These are phyloP conservation scores for Mercurialis annua DNA, from an alignment of 345 rosid species.

Conservation along the genomic window DNA sequence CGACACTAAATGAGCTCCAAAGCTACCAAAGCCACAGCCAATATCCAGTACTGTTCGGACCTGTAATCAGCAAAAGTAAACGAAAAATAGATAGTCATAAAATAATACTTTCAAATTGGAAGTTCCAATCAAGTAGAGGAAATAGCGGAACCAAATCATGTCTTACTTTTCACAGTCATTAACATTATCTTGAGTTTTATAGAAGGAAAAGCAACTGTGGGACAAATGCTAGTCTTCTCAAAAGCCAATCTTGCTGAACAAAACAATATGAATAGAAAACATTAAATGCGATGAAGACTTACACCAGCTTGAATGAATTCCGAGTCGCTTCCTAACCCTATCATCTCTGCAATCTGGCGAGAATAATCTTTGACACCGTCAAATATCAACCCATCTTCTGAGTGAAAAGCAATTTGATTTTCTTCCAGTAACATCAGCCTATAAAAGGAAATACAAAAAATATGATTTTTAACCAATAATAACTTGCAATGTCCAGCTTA, in stretches of 20 bases:
- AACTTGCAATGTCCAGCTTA: too few relatives aligned
- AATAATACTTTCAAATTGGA: too few relatives aligned
- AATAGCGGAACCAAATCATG: background rate
- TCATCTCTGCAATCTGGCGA: constrained; percentile 94
- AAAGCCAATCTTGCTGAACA: constrained; percentile 12
- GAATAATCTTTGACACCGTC: constrained; percentile 96
- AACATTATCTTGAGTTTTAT: background rate
- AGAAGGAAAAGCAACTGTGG: background rate
- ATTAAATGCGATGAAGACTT: constrained; percentile 36
- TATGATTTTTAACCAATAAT: background rate
- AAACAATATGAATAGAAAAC: constrained; percentile 16
- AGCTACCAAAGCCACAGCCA: constrained; percentile 98
- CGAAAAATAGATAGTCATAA: constrained; percentile 4
- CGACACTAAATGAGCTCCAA: constrained; percentile 90
- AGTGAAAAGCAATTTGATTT: constrained; percentile 95
- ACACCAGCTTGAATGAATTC: constrained; percentile 94
- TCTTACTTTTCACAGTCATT: background rate
- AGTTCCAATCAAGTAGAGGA: background rate
- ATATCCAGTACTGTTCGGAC: constrained; percentile 77
- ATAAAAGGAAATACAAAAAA: too few relatives aligned
- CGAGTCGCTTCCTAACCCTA: constrained; percentile 85
- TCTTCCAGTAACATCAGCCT: constrained; percentile 98
- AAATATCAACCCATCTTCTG: constrained; percentile 79
- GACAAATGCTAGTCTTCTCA: constrained; percentile 1
- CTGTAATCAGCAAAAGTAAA: constrained; percentile 34